These are phyloP conservation scores for Chlorella vulgaris DNA, from an alignment of 139 green algal species.

Conservation along the genomic window DNA sequence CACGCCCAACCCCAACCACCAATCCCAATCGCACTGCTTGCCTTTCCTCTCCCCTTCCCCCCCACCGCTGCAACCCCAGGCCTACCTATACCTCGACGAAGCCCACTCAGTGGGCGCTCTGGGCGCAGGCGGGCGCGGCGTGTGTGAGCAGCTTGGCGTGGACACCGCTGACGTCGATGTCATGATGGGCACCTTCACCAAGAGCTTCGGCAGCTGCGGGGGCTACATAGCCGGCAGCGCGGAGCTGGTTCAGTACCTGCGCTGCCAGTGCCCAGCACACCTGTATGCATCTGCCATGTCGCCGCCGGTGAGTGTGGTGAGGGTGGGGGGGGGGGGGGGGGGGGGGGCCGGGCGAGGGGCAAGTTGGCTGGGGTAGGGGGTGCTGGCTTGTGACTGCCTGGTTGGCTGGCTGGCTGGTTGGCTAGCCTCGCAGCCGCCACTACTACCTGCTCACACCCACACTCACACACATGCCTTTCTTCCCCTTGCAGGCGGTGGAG, in stretches of 20 bases:
- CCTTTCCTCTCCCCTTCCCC: neutral
- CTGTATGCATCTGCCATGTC: constrained; percentile 92
- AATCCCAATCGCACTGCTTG: neutral
- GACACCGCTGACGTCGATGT: constrained; percentile 86
- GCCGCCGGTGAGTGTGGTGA: constrained; percentile 43
- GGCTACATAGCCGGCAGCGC: constrained; percentile 87
- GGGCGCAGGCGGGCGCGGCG: constrained; percentile 78
- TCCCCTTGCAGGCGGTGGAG: constrained; percentile 55
- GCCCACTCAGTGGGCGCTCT: constrained; percentile 98
- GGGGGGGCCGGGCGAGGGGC: neutral
- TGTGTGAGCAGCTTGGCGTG: constrained; percentile 92
- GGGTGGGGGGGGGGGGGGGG: neutral
- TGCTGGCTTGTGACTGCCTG: neutral
- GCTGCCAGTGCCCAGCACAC: constrained; percentile 63
- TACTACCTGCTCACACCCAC: neutral
- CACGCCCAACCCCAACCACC: neutral
- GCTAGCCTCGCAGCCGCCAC: neutral
- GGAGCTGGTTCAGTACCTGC: constrained; percentile 81
- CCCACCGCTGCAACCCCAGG: constrained; percentile 39
- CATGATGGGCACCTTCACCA: constrained; percentile 99
- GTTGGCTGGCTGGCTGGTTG: too few species aligned
- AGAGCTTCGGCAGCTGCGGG: constrained; percentile 96
- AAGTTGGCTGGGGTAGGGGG: neutral
- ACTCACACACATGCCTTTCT: too few species aligned
- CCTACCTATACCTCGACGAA: constrained; percentile 99